Evolutionary conservation across 1,284 basidiomycete genomes (phyloP).

Genomic region (Fomes fomentarius): DNA sequence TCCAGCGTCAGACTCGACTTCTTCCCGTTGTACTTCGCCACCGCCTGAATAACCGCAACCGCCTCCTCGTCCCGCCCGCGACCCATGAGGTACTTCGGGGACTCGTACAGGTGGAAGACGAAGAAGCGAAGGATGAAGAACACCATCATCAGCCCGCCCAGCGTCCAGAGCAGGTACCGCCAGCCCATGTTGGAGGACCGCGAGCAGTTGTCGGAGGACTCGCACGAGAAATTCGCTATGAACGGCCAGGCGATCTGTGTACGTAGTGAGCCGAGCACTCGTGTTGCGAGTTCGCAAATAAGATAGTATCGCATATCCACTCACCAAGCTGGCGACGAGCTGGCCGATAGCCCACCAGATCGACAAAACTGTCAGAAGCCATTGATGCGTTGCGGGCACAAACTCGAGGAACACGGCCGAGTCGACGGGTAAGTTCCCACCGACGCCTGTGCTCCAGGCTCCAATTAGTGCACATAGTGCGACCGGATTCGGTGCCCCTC

Average conservation of each 20-base stretch:
- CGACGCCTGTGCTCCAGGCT: constrained; percentile 65
- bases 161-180: constrained; percentile 65
- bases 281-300: constrained; percentile 49
- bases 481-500: constrained; percentile 55
- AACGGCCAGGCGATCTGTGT: constrained; percentile 56
- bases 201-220: constrained; percentile 38
- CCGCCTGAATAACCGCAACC: constrained; percentile 64
- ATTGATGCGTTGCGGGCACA: constrained; percentile 61
- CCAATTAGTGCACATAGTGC: constrained; percentile 56
- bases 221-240: constrained; percentile 61
- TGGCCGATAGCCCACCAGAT: constrained; percentile 71
- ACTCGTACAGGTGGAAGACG: constrained; percentile 71
- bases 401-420: constrained; percentile 76
- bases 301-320: constrained; percentile 56
- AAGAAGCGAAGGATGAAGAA: constrained; percentile 72
- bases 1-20: constrained; percentile 48
- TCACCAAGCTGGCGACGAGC: constrained; percentile 56
- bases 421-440: constrained; percentile 77
- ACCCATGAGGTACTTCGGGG: constrained; percentile 74
- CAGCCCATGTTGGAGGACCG: constrained; percentile 64
- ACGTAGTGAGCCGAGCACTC: constrained; percentile 27
- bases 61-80: constrained; percentile 72
- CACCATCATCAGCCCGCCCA: constrained; percentile 62
- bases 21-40: constrained; percentile 71
- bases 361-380: constrained; percentile 61